Evolutionary conservation across 805 yeast species (phyloP).

Genomic region (Candida berthetii): DNA sequence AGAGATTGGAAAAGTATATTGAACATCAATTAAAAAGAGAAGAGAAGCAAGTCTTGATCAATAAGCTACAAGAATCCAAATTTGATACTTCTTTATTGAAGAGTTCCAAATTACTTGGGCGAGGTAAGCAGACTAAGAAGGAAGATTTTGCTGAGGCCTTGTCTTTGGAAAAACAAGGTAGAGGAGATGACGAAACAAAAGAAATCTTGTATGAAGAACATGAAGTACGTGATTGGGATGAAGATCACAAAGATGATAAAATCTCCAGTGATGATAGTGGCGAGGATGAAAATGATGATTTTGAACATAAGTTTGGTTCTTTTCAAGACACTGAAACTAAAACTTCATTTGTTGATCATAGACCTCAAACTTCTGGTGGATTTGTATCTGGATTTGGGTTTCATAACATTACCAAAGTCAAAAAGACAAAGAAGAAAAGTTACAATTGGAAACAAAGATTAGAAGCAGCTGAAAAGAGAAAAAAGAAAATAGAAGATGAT

Average conservation of each 20-base stretch:
- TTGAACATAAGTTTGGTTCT: conserved; percentile 20
- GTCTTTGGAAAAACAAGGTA: conserved; percentile 64
- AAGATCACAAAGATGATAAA: conserved; percentile 23
- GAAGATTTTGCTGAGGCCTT: conserved; percentile 75
- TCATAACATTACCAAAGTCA: conserved; percentile 43
- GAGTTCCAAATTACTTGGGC: conserved; percentile 75
- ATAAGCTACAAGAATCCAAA: conserved; percentile 55
- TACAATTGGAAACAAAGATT: conserved; percentile 72
- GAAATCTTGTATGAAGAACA: conserved; percentile 68
- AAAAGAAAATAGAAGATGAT: conserved; percentile 48
- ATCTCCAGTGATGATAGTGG: conserved; percentile 14
- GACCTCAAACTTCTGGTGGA: conserved; percentile 59
- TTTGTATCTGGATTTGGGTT: conserved; percentile 69
- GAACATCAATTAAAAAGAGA: conserved; percentile 87
- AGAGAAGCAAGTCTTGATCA: conserved; percentile 72
- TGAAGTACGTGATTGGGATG: conserved; percentile 56
- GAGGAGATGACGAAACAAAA: conserved; percentile 53
- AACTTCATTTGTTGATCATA: conserved; percentile 60
- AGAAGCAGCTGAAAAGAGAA: conserved; percentile 38
- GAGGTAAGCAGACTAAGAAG: conserved; percentile 58
- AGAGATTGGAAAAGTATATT: conserved; percentile 84
- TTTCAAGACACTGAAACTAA: conserved; percentile 4
- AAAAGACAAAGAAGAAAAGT: conserved; percentile 38
- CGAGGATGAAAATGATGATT: conserved; percentile 19
- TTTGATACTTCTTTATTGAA: conserved; percentile 67